A percentile compares a stretch with the other conserved stretches of the same genome.
Conservation (phyloP, 176 grass and related monocot genomes). For the Alopecurus myosuroides region DNA sequence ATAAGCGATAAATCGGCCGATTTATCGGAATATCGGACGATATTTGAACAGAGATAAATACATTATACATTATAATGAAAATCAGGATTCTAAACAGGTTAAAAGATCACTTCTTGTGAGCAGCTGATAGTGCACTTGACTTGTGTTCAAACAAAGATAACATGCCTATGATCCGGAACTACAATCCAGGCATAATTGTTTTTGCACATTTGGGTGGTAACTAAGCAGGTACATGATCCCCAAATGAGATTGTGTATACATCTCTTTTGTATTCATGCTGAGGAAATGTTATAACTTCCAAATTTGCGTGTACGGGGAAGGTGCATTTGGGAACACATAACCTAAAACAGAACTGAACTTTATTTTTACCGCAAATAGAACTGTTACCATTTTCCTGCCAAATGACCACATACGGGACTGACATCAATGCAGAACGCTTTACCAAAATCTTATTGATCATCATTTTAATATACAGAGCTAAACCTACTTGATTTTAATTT, state of each 20-base stretch:
- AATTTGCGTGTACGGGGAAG: neutral
- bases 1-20: too few species aligned
- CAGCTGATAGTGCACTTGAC: neutral
- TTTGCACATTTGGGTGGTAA: neutral
- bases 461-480: neutral
- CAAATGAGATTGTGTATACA: neutral
- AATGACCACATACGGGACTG: neutral
- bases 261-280: neutral
- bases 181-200: neutral
- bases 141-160: neutral
- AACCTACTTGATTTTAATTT: neutral
- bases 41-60: too few species aligned
- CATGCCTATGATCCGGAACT: neutral
- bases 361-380: conserved; percentile 5
- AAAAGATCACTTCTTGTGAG: neutral
- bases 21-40: too few species aligned
- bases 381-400: neutral
- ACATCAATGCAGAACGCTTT: neutral
- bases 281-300: neutral
- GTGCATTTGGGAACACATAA: neutral
- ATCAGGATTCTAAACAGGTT: neutral
- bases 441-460: neutral
- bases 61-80: conserved; percentile 2
- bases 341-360: neutral
- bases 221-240: neutral